Conservation (phyloP, 441 rosid genomes). For the Bocquillonia castaneifolia region DNA sequence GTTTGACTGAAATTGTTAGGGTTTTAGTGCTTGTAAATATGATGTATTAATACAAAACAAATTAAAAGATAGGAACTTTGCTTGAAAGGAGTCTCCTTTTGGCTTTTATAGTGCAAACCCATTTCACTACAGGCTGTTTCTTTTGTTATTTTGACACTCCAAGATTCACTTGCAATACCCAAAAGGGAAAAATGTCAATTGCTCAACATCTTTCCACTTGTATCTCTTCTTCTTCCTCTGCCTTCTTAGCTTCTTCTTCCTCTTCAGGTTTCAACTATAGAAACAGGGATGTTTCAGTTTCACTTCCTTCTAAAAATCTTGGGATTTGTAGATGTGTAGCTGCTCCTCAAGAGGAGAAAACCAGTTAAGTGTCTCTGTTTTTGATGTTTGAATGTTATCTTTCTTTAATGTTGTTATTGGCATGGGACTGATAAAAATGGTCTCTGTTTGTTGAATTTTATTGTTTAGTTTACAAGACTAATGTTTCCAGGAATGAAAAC, state of each 20-base stretch:
- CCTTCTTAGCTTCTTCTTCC: slow-evolving; percentile 50
- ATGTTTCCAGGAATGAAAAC: slow-evolving; percentile 78
- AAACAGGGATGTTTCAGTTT: slow-evolving; percentile 31
- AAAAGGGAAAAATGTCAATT: slow-evolving; percentile 45
- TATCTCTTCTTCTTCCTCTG: slow-evolving; percentile 61
- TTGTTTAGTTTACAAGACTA: slow-evolving; percentile 65
- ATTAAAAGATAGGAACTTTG: not conserved
- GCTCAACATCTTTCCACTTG: slow-evolving; percentile 41
- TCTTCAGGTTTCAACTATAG: slow-evolving; percentile 36
- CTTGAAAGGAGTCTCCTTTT: not conserved
- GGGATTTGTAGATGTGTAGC: slow-evolving; percentile 56
- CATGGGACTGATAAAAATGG: not conserved
- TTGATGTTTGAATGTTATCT: too few relatives aligned
- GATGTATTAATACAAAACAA: too few relatives aligned
- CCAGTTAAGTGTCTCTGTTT: slow-evolving; percentile 28
- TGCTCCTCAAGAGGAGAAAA: slow-evolving; percentile 57
- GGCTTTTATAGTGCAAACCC: not conserved
- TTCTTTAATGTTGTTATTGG: not conserved
- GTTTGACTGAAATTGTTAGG: not conserved
- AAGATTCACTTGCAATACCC: not conserved
- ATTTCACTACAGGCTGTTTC: not conserved
- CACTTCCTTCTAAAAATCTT: slow-evolving; percentile 40
- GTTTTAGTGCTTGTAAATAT: not conserved
- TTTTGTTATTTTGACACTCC: not conserved
- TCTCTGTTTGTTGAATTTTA: not conserved